Evolutionary conservation across 306 rosid genomes (phyloP).

Genomic region (Vachellia pachyceras): DNA sequence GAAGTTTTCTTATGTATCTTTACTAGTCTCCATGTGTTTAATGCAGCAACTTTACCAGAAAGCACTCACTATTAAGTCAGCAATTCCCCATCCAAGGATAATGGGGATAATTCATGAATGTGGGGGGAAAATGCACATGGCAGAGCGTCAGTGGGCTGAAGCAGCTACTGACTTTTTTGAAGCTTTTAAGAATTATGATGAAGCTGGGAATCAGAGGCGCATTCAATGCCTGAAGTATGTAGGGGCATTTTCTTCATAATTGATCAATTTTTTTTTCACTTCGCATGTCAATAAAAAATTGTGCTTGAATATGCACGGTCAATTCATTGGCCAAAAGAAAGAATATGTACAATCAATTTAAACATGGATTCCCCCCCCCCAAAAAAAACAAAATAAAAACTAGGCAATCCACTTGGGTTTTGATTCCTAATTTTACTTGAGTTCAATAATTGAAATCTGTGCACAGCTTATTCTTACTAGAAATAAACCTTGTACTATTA

Average conservation of each 20-base stretch:
- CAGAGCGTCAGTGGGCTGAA: constrained; percentile 99
- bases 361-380: not conserved
- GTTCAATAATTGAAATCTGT: constrained; percentile 12
- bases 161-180: constrained; percentile 98
- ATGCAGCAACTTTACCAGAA: constrained; percentile 98
- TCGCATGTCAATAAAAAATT: constrained; percentile 6
- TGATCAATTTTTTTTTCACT: constrained; percentile 14
- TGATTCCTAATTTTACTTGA: constrained; percentile 30
- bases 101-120: constrained; percentile 99
- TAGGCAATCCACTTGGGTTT: constrained; percentile 13
- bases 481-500: constrained; percentile 10
- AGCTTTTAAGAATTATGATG: constrained; percentile 94
- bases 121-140: constrained; percentile 99
- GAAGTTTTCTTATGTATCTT: constrained; percentile 28
- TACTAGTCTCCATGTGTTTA: constrained; percentile 33
- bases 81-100: constrained; percentile 98
- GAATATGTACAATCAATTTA: constrained; percentile 18
- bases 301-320: constrained; percentile 21
- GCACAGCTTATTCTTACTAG: not conserved
- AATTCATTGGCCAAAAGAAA: not conserved
- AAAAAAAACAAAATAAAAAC: not conserved
- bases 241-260: constrained; percentile 2
- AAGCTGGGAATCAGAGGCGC: constrained; percentile 98
- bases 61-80: constrained; percentile 97
- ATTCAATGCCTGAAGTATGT: constrained; percentile 95